Evolutionary conservation across 2,329 filamentous ascomycete species (phyloP).

Genomic region (Chrysoporthe cubensis): DNA sequence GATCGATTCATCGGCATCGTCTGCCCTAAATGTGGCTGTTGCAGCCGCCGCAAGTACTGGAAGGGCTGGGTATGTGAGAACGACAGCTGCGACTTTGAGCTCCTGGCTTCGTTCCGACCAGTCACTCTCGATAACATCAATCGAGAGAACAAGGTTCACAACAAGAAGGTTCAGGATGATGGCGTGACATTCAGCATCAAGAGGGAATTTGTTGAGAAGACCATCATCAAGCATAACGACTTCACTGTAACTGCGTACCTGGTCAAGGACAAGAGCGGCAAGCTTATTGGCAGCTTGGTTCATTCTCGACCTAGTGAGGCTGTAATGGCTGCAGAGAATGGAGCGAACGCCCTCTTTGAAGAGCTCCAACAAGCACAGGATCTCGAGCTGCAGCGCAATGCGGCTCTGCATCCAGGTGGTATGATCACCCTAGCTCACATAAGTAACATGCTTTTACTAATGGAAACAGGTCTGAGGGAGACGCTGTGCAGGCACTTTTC

Average conservation of each 20-base stretch:
- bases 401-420: constrained; percentile 41
- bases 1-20: constrained; percentile 66
- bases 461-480: constrained; percentile 41
- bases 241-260: constrained; percentile 40
- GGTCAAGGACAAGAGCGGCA: constrained; percentile 48
- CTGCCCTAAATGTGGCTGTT: constrained; percentile 66
- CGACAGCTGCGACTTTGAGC: constrained; percentile 54
- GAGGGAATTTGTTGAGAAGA: constrained; percentile 1
- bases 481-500: constrained; percentile 56
- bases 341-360: constrained; percentile 65
- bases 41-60: constrained; percentile 63
- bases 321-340: constrained; percentile 46
- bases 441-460: constrained; percentile 13
- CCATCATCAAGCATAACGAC: constrained; percentile 25
- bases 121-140: constrained; percentile 32
- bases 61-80: constrained; percentile 59
- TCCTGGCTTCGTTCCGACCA: constrained; percentile 34
- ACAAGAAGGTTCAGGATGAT: background rate
- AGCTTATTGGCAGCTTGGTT: constrained; percentile 51
- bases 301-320: constrained; percentile 49
- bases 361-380: constrained; percentile 43
- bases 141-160: constrained; percentile 17
- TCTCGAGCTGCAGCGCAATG: constrained; percentile 48
- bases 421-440: constrained; percentile 31
- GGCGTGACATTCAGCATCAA: background rate